Percentiles rank a stretch among this genome's conserved stretches.
phyloP scores from a whole-genome alignment of 805 yeast species.

The Candida tallmaniae region DNA sequence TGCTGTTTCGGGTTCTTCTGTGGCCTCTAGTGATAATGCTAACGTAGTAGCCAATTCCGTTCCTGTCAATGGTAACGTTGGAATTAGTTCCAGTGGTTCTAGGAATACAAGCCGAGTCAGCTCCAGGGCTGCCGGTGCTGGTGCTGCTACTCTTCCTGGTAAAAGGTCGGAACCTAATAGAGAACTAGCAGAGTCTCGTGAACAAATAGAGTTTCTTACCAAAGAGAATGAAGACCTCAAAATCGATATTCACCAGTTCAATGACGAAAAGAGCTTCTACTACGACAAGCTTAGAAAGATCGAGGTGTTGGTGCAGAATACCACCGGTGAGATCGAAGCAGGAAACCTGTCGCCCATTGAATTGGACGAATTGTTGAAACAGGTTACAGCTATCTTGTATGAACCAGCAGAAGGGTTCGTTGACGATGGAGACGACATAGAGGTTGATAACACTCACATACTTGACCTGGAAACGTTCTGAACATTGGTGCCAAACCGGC shows the following conservation, averaged over 20 bases:
- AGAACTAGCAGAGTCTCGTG: slow-evolving; percentile 45
- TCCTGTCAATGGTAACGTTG: slow-evolving; percentile 8
- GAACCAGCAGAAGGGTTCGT: slow-evolving; percentile 81
- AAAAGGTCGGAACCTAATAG: slow-evolving; percentile 14
- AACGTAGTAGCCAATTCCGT: slow-evolving; percentile 1
- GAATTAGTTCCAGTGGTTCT: slow-evolving; percentile 15
- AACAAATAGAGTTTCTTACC: slow-evolving; percentile 33
- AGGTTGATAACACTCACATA: slow-evolving; percentile 1
- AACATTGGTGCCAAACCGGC: too few relatives aligned
- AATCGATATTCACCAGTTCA: slow-evolving; percentile 28
- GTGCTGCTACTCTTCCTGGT: slow-evolving; percentile 6
- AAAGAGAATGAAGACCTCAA: background rate
- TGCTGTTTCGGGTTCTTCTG: slow-evolving; percentile 5
- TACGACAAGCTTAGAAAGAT: slow-evolving; percentile 85
- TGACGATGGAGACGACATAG: background rate
- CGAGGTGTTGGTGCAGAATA: slow-evolving; percentile 69
- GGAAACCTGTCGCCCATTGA: slow-evolving; percentile 1
- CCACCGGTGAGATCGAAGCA: slow-evolving; percentile 16
- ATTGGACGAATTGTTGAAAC: slow-evolving; percentile 30
- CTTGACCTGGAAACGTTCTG: slow-evolving; percentile 16
- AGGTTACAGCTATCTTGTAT: slow-evolving; percentile 73
- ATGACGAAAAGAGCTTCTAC: slow-evolving; percentile 84
- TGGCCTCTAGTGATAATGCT: background rate
- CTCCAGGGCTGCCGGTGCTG: background rate
- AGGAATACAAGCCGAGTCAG: slow-evolving; percentile 3